phyloP scores from a whole-genome alignment of 805 yeast species.

The Teunomyces aglyptinius region DNA sequence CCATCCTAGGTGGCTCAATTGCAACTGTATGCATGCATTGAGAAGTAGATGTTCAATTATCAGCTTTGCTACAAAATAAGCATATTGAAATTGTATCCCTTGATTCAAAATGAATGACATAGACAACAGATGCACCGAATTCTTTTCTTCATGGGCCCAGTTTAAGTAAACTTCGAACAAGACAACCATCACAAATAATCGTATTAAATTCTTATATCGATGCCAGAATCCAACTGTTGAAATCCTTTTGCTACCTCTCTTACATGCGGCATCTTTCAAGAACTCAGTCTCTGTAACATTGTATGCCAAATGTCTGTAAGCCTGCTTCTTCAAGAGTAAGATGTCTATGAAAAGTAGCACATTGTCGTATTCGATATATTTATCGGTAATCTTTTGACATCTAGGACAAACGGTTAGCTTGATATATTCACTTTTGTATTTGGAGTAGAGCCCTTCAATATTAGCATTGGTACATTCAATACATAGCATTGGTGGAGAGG shows the following conservation, averaged over 20 bases:
- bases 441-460: slow-evolving; percentile 63
- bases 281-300: slow-evolving; percentile 49
- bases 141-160: slow-evolving; percentile 88
- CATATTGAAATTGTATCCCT: slow-evolving; percentile 50
- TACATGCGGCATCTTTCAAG: slow-evolving; percentile 3
- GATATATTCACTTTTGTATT: slow-evolving; percentile 75
- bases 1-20: slow-evolving; percentile 20
- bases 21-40: slow-evolving; percentile 32
- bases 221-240: slow-evolving; percentile 5
- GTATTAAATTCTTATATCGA: slow-evolving; percentile 21
- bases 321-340: slow-evolving; percentile 80
- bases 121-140: slow-evolving; percentile 27
- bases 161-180: slow-evolving; percentile 85
- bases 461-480: slow-evolving; percentile 73
- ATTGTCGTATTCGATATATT: slow-evolving; percentile 86
- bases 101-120: slow-evolving; percentile 27
- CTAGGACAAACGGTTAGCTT: slow-evolving; percentile 70
- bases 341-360: slow-evolving; percentile 83
- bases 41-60: slow-evolving; percentile 45
- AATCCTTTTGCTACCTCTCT: background rate
- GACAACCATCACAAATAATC: slow-evolving; percentile 60
- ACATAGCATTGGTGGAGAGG: slow-evolving; percentile 63
- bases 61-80: slow-evolving; percentile 54
- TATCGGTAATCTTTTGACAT: slow-evolving; percentile 79
- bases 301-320: slow-evolving; percentile 81